Base-by-base conservation (phyloP, 257 asterid genomes). In the Voacanga thouarsii region DNA sequence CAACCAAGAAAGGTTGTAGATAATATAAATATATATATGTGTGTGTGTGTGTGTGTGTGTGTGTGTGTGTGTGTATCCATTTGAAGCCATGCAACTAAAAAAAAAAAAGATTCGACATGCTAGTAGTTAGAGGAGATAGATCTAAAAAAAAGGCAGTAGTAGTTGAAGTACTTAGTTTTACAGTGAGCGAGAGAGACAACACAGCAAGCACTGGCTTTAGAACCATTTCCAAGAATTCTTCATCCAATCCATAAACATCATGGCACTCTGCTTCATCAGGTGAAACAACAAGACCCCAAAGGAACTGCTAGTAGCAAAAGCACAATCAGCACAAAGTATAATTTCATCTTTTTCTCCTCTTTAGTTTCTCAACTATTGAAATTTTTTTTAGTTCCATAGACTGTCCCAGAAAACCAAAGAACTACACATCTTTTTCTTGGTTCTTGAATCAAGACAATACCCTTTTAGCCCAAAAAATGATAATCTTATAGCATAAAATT, bases 241-340 rank as follows among this genome's bases (percentile, higher is more conserved):
- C 96, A 82, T 96, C 99, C 79, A 96, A 90, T 74, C 99, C 99
- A 80, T 89, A 92, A 66, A 96, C 99, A 88, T 96, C 97, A 80
- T 53, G 87, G 90, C 99, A 95, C 89, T 90, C 97, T 15, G 88
- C 96, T 89, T 90, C 92, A 2, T 83, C 88, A 26, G 88, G 84
- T 53, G 87, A 82, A 41, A 93, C 96, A 68, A 98, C 99, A 78
- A 93, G 97, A 33, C 98, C 98, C 97, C 97, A 91, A 4, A 95
- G 79, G 85, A 93, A 95, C 99, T 93, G 91, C 74, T 75, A 75
- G n/a, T n/a, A n/a, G n/a, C 26, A 75, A 55, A 84, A 33, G 41
- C 73, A 83, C 67, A 55, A 66, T 80, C 53, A 80, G 41, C 49
- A 66, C 24, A 53, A 16, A 19, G 47, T 69, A 19, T 33, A 14